These are phyloP conservation scores for Larix kaempferi DNA, from an alignment of 75 land plant species.

Conservation along the genomic window DNA sequence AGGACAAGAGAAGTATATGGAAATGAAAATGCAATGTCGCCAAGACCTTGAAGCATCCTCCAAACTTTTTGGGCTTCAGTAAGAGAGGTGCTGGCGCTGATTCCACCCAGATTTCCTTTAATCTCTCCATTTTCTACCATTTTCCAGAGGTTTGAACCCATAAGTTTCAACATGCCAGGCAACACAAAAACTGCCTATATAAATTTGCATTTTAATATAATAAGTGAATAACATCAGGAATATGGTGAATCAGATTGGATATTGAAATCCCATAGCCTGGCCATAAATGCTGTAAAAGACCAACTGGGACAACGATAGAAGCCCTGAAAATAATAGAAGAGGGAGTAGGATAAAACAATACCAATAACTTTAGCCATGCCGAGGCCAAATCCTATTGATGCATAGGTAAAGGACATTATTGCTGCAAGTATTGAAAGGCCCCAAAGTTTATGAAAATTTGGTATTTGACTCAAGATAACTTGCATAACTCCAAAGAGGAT, in stretches of 20 bases:
- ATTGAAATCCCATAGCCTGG: background rate
- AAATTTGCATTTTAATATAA: no score
- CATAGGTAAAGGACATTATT: constrained; percentile 25
- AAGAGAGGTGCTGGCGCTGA: background rate
- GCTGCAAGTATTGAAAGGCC: constrained; percentile 64
- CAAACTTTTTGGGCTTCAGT: constrained; percentile 15
- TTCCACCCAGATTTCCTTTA: constrained; percentile 5
- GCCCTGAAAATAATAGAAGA: background rate
- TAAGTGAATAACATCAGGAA: background rate
- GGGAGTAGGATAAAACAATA: background rate
- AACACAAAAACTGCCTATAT: background rate
- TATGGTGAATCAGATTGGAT: background rate
- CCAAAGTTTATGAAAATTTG: constrained; percentile 63
- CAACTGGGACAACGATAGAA: background rate
- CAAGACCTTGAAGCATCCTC: constrained; percentile 28
- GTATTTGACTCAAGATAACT: constrained; percentile 72
- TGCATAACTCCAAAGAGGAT: constrained; percentile 68
- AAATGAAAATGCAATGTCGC: constrained; percentile 40
- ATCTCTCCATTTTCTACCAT: constrained; percentile 4
- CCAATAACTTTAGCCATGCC: constrained; percentile 52
- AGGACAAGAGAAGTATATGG: constrained; percentile 33
- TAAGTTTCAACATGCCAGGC: background rate
- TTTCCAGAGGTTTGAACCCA: background rate
- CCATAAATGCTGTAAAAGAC: background rate
- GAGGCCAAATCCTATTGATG: constrained; percentile 67